Base-by-base conservation (phyloP, 306 rosid genomes). In the Sesbania bispinosa region DNA sequence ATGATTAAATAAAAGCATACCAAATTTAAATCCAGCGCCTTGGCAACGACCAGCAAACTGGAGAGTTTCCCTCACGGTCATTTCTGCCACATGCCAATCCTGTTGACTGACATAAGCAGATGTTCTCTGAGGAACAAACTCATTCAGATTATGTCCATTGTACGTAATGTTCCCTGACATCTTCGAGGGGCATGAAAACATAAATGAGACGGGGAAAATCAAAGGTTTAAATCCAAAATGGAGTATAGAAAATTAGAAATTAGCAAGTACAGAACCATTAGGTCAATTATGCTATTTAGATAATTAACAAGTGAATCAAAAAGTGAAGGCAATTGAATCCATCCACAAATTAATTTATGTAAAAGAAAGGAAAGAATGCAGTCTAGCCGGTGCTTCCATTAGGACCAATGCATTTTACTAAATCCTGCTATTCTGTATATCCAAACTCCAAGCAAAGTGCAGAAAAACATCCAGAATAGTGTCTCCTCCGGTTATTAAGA, bases 111-210 rank as follows among this genome's bases (percentile, higher is more conserved):
- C 92, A 78, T 86, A 93, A 61, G 97, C 96, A 61, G 98, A 35
- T 48, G 98, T 93, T 79, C 97, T 84, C 87, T 93, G 98, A 50
- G 98, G 93, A 75, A 93, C 93, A 74, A 93, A 93, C 83, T 93
- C 98, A 3, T 82, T 84, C 67, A 93, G 77, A 10, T 80, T 71
- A 76, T 90, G 97, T 54, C 98, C 98, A 50, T 93, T 93, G 74
- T 91, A 95, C 36, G 92, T 92, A 66, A 88, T 77, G 67, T 65
- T 81, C 69, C 99, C 99, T 73, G 96, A 86, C 82, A 74, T 77
- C 99, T 95, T 82, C 84, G 47, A 76, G 60, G 15, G 64, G 42
- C 64, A 52, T 36, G 70, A 35, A 60, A 59, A 75, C 41, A 58
- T 6, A 59, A 16, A 52, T 48, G 35, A 57, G 77, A 80, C 71